A percentile compares a stretch with the other conserved stretches of the same genome.
Evolutionary conservation across 768 basidiomycete genomes (phyloP).

Genomic region (Lentinula guzmanii): DNA sequence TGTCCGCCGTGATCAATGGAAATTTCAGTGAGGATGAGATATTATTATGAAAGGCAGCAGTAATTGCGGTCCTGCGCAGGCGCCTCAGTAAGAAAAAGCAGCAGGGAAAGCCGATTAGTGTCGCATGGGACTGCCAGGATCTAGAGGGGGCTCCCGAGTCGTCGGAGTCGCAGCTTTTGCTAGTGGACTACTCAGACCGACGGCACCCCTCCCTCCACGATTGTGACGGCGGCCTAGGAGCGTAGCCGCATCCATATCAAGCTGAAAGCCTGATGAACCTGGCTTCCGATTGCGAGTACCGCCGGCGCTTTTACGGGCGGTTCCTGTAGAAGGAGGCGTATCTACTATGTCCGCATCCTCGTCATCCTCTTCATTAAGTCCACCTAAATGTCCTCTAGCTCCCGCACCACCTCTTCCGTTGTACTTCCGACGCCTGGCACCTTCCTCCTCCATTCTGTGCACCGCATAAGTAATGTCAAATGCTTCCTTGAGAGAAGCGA

Average conservation of each 20-base stretch:
- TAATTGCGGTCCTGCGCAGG: not conserved
- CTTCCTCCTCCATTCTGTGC: conserved; percentile 99
- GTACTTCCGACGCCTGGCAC: conserved; percentile 77
- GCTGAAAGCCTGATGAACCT: conserved; percentile 54
- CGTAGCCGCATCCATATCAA: conserved; percentile 84
- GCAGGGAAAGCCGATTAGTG: not conserved
- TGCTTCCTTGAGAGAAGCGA: conserved; percentile 92
- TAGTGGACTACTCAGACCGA: conserved; percentile 9
- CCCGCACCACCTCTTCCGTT: conserved; percentile 78
- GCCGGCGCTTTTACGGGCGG: not conserved
- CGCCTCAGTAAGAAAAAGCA: not conserved
- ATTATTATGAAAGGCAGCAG: not conserved
- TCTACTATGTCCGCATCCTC: conserved; percentile 34
- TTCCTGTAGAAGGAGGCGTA: not conserved
- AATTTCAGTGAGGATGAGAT: not conserved
- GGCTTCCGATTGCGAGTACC: not conserved
- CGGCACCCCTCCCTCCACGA: conserved; percentile 17
- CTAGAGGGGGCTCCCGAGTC: not conserved
- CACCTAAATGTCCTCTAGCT: conserved; percentile 67
- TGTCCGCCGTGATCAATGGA: not conserved
- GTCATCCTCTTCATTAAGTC: conserved; percentile 94
- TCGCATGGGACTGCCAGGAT: conserved; percentile 11
- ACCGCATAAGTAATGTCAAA: conserved; percentile 99
- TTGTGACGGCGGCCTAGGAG: conserved; percentile 69
- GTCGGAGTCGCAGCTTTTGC: not conserved